A percentile compares a stretch with the other conserved stretches of the same genome.
Evolutionary conservation across 805 yeast genomes (phyloP).

Genomic region (Tetrapisispora phaffii): DNA sequence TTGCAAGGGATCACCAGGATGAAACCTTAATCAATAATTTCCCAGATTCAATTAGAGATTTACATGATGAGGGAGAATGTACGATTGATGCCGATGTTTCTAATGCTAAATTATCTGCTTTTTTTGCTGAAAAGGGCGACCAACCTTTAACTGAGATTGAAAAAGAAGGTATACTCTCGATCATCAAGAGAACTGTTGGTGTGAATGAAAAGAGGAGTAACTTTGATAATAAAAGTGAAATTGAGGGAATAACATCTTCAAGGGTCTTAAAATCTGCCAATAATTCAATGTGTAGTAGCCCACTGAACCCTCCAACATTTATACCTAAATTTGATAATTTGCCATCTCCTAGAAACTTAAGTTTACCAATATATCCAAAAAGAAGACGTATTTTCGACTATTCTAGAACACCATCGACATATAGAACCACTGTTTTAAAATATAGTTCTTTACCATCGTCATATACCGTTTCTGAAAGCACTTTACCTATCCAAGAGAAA

Average conservation of each 20-base stretch:
- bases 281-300: constrained; percentile 5
- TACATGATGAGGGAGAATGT: constrained; percentile 3
- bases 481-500: neutral
- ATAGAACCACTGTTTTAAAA: constrained; percentile 27
- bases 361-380: constrained; percentile 16
- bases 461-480: neutral
- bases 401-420: constrained; percentile 33
- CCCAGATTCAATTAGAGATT: neutral
- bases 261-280: constrained; percentile 10
- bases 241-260: constrained; percentile 2
- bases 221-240: neutral
- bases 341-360: constrained; percentile 12
- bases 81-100: constrained; percentile 31
- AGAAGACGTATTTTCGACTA: constrained; percentile 31
- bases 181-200: constrained; percentile 29
- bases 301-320: constrained; percentile 28
- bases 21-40: constrained; percentile 7
- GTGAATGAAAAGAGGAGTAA: neutral
- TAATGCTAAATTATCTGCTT: constrained; percentile 54
- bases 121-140: constrained; percentile 67
- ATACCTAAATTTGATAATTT: constrained; percentile 27
- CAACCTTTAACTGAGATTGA: constrained; percentile 65
- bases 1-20: constrained; percentile 1
- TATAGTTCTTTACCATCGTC: constrained; percentile 16
- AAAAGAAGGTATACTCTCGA: constrained; percentile 68